Evolutionary conservation across 371 early-diverging fungal genomes (phyloP).

Genomic region (Apophysomyces elegans): DNA sequence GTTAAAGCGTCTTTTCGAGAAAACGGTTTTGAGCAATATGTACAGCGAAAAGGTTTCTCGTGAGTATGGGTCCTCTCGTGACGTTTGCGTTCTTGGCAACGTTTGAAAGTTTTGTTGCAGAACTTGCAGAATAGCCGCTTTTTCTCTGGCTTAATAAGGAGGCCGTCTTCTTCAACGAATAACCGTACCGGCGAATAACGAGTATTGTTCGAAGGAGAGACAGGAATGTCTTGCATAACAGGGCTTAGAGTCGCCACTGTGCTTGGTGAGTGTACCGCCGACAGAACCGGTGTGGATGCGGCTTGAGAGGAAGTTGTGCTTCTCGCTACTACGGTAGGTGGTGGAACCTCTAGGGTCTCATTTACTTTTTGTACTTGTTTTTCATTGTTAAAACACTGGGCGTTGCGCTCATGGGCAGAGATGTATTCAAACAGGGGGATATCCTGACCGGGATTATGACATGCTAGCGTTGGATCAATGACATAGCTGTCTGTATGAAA

Average conservation of each 20-base stretch:
- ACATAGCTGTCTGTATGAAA: background rate
- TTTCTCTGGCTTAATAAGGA: background rate
- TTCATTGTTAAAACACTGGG: background rate
- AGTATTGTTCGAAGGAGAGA: background rate
- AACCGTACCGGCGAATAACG: background rate
- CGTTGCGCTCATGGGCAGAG: background rate
- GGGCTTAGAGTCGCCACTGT: slow-evolving; percentile 6
- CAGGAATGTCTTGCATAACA: background rate
- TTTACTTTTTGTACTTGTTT: background rate
- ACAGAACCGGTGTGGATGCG: background rate
- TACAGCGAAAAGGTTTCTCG: background rate
- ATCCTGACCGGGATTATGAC: background rate
- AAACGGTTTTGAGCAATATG: background rate
- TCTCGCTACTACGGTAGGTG: background rate
- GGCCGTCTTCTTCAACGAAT: background rate
- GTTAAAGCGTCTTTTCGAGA: slow-evolving; percentile 1
- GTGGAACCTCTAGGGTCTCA: background rate
- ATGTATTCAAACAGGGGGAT: background rate
- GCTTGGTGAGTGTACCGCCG: background rate
- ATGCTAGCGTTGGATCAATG: background rate
- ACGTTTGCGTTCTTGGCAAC: slow-evolving; percentile 4
- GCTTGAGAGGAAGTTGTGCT: background rate
- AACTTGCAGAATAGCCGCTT: background rate
- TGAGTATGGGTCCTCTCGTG: slow-evolving; percentile 2
- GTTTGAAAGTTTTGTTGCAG: slow-evolving; percentile 7